Base-by-base conservation (phyloP, 2,329 filamentous ascomycete genomes). In the Calonectria hongkongensis region DNA sequence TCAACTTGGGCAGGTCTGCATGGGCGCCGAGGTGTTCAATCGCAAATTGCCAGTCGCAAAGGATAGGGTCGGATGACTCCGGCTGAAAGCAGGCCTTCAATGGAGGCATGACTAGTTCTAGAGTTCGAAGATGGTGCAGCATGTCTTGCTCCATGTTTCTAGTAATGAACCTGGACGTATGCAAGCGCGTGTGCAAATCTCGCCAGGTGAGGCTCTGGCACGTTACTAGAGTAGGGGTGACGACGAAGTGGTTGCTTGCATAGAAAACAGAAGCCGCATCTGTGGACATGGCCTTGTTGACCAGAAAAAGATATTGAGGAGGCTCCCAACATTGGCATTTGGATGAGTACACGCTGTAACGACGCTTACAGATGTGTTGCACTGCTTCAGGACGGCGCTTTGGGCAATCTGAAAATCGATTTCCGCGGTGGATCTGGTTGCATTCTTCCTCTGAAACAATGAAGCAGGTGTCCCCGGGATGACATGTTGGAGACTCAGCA, bases 131-230 rank as follows among this genome's bases (percentile, higher is more conserved):
- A 16, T 60, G 54, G 5, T 21, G 3, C 2, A 60, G 15, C 1
- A 60, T 3, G 27, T 41, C 13, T 9, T 33, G 33, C 4, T 60
- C 54, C 33, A 60, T 27, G 6, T 60, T 41, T 10, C 54, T 39
- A 13, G 54, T 60, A 13, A 60, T 60, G n/a, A 60, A 60, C 8
- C 33, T 60, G 15, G 54, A 60, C 13, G 33, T 18, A 16, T 36
- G 25, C 12, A 60, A 36, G 21, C 54, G 54, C 18, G 3, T 12
- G 9, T 60, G 39, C 7, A 18, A 2, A 27, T 16, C 12, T 12
- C 54, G 15, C 21, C 33, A 39, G 6, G 1, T 21, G 3, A 56
- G 3, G 8, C 54, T 16, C 2, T 2, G 8, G 16, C 7, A 28
- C 12, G 16, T 9, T 2, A 21, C 4, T 5, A n/a, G 9, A 4